Conservation (phyloP, 495 filamentous ascomycete genomes). For the Hypoxylon fuscum region DNA sequence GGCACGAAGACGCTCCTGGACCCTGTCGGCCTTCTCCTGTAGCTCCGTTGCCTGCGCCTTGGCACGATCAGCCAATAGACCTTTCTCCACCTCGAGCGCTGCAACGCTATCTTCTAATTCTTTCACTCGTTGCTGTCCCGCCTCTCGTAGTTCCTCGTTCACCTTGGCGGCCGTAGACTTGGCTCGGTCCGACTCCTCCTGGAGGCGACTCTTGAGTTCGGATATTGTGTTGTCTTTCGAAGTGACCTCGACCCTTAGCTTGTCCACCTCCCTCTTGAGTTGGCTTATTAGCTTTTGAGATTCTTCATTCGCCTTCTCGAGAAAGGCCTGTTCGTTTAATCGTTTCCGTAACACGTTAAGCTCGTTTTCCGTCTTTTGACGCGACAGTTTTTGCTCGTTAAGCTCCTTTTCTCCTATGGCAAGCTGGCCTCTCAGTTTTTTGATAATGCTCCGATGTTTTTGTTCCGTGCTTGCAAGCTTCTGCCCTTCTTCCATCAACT, state of each 20-base stretch:
- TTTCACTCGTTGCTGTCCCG: conserved; percentile 69
- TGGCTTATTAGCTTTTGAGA: conserved; percentile 70
- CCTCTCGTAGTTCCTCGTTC: conserved; percentile 71
- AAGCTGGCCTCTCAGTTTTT: conserved; percentile 75
- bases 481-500: conserved; percentile 92
- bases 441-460: conserved; percentile 81
- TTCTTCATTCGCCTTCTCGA: conserved; percentile 72
- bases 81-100: conserved; percentile 78
- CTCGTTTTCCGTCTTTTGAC: conserved; percentile 74
- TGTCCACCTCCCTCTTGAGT: conserved; percentile 75
- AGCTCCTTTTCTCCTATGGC: conserved; percentile 71
- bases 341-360: conserved; percentile 64
- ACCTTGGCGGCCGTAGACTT: conserved; percentile 72
- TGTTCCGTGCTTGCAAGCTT: conserved; percentile 86
- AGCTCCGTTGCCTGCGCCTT: conserved; percentile 74
- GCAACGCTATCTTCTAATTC: conserved; percentile 80
- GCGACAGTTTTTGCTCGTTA: conserved; percentile 67
- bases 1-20: conserved; percentile 73
- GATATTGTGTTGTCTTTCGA: conserved; percentile 70
- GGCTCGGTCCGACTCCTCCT: conserved; percentile 71
- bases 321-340: conserved; percentile 69
- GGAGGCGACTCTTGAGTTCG: conserved; percentile 75
- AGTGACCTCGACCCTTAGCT: conserved; percentile 70
- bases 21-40: conserved; percentile 75
- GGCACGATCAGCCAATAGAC: conserved; percentile 72